Evolutionary conservation across 208 protist species (phyloP), one percentile per base, ranked within the genome.

Genomic region (Trypanosoma melophagium): DNA sequence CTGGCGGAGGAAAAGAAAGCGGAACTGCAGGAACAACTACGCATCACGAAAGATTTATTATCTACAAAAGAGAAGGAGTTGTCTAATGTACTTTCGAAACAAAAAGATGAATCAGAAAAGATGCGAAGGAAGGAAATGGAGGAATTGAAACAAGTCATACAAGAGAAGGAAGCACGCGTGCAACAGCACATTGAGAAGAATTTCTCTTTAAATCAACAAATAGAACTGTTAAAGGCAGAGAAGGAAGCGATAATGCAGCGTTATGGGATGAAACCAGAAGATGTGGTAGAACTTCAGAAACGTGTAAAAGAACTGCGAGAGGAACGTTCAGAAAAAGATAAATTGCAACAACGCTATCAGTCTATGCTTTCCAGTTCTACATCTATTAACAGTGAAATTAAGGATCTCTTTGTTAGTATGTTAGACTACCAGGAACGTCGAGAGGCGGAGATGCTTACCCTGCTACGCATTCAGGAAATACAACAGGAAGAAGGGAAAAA

Each of bases 401-500:
- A 84, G 55, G 19, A 70, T 44, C 67, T 91, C 42, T 73, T 94
- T 63, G 70, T 84, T 56, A 74, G 86, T 61, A 85, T 91, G 71
- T 71, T 90, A 0, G 84, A 94, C 69, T 86, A 85, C 35, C 88
- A 94, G 75, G 84, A 94, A 51, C 70, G 77, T 1, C 59, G 62
- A 24, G 79, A 86, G 7, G 64, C 86, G 31, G 80, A 90, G 41
- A 78, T 75, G 56, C 57, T 63, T 31, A 90, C 84, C 21, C 38
- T 67, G 53, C 57, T 94, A 24, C 47, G 80, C 28, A 80, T 91
- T 64, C 72, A 86, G 50, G 70, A 86, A 42, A 80, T 90, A 40
- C 66, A 86, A 65, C 38, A 53, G 14, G 81, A 91, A 47, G 88
- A 94, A 31, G 57, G 49, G 44, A 73, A 82, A 59, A 73, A 82